Evolutionary conservation across 2,329 filamentous ascomycete genomes (phyloP).

Genomic region (Coniochaeta ligniaria): DNA sequence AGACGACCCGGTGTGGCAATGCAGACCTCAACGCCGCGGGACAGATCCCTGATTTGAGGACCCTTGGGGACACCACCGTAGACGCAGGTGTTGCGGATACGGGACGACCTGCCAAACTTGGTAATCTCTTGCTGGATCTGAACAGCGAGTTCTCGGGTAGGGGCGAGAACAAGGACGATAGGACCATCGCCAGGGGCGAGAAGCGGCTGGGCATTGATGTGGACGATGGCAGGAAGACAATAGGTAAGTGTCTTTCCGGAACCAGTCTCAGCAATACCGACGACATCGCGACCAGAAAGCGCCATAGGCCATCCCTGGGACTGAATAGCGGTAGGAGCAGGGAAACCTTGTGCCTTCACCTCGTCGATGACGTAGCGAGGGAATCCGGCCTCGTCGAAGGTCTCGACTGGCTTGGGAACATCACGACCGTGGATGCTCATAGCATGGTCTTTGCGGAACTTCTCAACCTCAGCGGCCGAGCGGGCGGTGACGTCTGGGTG

Average conservation of each 20-base stretch:
- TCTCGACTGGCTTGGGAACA: constrained; percentile 90
- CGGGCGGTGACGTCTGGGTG: constrained; percentile 70
- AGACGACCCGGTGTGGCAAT: constrained; percentile 96
- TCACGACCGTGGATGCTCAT: constrained; percentile 76
- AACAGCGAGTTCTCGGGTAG: constrained; percentile 94
- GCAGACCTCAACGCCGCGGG: constrained; percentile 93
- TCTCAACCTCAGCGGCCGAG: constrained; percentile 72
- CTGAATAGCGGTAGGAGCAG: constrained; percentile 89
- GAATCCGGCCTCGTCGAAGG: constrained; percentile 96
- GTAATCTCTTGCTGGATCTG: constrained; percentile 98
- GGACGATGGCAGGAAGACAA: constrained; percentile 94
- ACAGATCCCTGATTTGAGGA: constrained; percentile 89
- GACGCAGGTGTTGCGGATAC: constrained; percentile 97
- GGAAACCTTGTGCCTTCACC: constrained; percentile 96
- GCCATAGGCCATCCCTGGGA: constrained; percentile 99
- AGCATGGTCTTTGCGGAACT: constrained; percentile 77
- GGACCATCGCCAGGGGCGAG: constrained; percentile 91
- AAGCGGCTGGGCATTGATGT: constrained; percentile 98
- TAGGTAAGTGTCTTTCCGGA: constrained; percentile 99
- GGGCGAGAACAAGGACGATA: constrained; percentile 91
- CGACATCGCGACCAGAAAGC: constrained; percentile 92
- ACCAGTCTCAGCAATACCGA: constrained; percentile 98
- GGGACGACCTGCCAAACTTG: constrained; percentile 96
- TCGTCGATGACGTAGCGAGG: constrained; percentile 96
- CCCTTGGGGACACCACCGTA: constrained; percentile 99